Base-by-base conservation (phyloP, 441 rosid genomes). In the Jatropha multifida region DNA sequence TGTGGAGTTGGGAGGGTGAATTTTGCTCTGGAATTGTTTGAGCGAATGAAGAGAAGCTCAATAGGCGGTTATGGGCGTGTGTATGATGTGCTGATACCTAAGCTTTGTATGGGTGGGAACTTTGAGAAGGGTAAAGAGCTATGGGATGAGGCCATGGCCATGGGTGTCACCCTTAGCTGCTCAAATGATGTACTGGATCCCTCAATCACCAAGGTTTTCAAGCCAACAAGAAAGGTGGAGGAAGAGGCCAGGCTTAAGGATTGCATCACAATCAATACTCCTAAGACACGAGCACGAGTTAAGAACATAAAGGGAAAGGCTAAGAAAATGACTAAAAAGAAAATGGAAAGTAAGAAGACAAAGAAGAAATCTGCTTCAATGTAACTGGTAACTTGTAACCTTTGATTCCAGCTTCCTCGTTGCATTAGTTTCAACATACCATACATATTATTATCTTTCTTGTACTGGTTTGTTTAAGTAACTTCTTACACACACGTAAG, bases 61-160 rank as follows among this genome's bases (percentile, higher is more conserved):
- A 58, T 89, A 80, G 88, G 92, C 55, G 88, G 92, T 55, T 87
- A 87, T 77, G 94, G 90, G 15, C 89, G 86, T 8, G 82, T 91
- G 65, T 92, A 92, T 81, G 90, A 94, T 78, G 65, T 91, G 66
- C 87, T 94, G 17, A 87, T 92, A 74, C 87, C 90, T 6, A 94
- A 94, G 85, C 88, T 94, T 49, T 92, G 94, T 74, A 86, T 81
- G 80, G 89, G 89, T 67, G 97, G 97, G 37, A 75, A 94, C 61
- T 94, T 92, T 70, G 87, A 81, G 54, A 91, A 79, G 87, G 98
- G 87, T 23, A 81, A 75, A 83, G 89, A 87, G 77, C 87, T 94
- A 23, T 92, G 94, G 93, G 87, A 88, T 64, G 95, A 94, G 76
- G 97, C 97, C 14, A 68, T 75, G 77, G 77, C 80, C 17, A 72